Evolutionary conservation across 2,329 filamentous ascomycete genomes (phyloP), one percentile per base, ranked within the genome.

Genomic region (Eurotiales sp.): DNA sequence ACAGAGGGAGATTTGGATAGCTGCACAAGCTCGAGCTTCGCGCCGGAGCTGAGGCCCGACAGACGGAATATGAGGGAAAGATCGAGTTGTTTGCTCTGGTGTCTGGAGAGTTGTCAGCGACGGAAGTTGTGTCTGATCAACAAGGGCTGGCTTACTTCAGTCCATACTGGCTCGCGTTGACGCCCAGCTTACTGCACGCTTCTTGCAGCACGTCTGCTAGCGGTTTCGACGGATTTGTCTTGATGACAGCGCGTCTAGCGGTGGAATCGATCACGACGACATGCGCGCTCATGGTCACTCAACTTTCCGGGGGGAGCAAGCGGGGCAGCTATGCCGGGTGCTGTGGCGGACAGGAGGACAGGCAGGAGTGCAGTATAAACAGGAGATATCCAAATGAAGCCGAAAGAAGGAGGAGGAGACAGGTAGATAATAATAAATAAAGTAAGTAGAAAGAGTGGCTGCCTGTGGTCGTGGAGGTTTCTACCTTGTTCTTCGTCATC

Each of bases 11-110:
- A 93, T 52, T 88, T 88, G 41, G 91, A 93, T 53, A 87, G 85
- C 64, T 89, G 85, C 19, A 96, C 86, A 45, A 99, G 87, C 65
- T 97, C 91, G 53, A 99, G 83, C 66, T 95, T 95, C 53, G 93
- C 92, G 55, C 93, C 93, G 32, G 88, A 82, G 11, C 81, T 78
- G 5, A 99, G 84, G 45, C 90, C 89, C 4, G 90, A 87, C 23
- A 92, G 83, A 43, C 92, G 85, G 66, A 91, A 89, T 37, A 88
- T 86, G 51, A 90, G 80, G 6, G 90, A 92, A 8, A 99, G 80
- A 63, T 96, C 90, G 53, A 99, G 76, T 29, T 83, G 78, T 65
- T 92, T 96, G 70, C 92, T 88, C 66, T 90, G 90, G 69, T 91
- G 77, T 62, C 87, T 90, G 52, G 6, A 11, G 14, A 32, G 17